These are phyloP conservation scores for Chaetomium sp. DNA, from an alignment of 2,329 filamentous ascomycete species.

Conservation along the genomic window DNA sequence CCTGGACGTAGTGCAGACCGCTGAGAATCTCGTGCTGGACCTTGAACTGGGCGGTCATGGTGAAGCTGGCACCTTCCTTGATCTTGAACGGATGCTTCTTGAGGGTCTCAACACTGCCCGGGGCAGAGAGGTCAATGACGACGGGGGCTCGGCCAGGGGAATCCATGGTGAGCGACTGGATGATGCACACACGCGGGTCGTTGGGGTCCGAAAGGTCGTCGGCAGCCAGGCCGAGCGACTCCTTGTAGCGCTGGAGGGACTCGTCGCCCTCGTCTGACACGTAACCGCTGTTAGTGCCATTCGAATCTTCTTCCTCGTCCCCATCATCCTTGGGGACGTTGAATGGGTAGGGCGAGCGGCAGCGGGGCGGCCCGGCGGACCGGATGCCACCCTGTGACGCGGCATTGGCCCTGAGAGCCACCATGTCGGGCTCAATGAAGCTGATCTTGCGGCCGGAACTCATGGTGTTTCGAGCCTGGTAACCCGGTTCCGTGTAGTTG, in stretches of 20 bases:
- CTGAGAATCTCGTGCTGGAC: constrained; percentile 96
- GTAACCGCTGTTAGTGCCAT: constrained; percentile 9
- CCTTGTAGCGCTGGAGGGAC: constrained; percentile 94
- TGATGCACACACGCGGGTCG: constrained; percentile 87
- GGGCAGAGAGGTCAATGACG: constrained; percentile 74
- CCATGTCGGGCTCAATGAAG: constrained; percentile 9
- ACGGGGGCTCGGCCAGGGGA: constrained; percentile 76
- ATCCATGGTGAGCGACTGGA: constrained; percentile 83
- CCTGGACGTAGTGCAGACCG: constrained; percentile 91
- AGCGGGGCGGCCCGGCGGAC: background rate
- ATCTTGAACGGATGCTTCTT: constrained; percentile 94
- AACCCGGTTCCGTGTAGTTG: background rate
- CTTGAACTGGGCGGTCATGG: constrained; percentile 90
- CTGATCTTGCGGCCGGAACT: constrained; percentile 6
- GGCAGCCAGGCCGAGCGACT: constrained; percentile 80
- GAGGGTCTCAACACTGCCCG: constrained; percentile 67
- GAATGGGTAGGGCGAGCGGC: constrained; percentile 14
- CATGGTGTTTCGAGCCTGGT: constrained; percentile 6
- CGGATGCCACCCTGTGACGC: too few relatives aligned
- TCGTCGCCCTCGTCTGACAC: constrained; percentile 66
- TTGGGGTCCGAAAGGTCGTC: constrained; percentile 67
- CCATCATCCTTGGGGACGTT: constrained; percentile 4
- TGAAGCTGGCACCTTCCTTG: constrained; percentile 91
- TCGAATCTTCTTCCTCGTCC: background rate
- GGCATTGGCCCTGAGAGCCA: background rate